These are phyloP conservation scores for Fragaria vesca DNA, from an alignment of 306 rosid species.

Conservation along the genomic window DNA sequence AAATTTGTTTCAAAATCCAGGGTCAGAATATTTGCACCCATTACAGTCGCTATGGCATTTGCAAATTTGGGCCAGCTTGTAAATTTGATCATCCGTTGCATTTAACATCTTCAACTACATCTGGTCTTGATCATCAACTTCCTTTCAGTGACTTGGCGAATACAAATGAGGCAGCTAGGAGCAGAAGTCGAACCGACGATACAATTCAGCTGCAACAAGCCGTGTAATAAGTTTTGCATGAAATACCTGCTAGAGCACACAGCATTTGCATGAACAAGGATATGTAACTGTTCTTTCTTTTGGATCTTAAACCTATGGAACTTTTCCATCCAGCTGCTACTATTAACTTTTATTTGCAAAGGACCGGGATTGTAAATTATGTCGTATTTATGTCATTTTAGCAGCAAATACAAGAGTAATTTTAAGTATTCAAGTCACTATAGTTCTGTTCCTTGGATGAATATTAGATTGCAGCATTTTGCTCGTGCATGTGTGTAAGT, in stretches of 20 bases:
- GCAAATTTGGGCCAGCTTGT: constrained; percentile 93
- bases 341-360: constrained; percentile 34
- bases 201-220: constrained; percentile 39
- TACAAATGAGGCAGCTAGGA: constrained; percentile 44
- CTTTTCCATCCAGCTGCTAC: constrained; percentile 37
- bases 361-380: constrained; percentile 29
- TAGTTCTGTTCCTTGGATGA: no score
- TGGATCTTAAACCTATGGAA: constrained; percentile 25
- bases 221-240: constrained; percentile 32
- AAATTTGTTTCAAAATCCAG: constrained; percentile 43
- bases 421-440: neutral
- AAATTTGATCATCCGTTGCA: constrained; percentile 66
- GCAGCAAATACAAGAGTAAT: constrained; percentile 1
- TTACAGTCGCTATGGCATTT: constrained; percentile 86
- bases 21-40: constrained; percentile 71
- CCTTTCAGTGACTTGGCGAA: constrained; percentile 36
- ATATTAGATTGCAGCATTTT: no score
- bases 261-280: constrained; percentile 36
- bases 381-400: constrained; percentile 8
- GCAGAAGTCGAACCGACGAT: constrained; percentile 39
- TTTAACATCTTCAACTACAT: constrained; percentile 33
- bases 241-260: constrained; percentile 33
- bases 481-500: no score
- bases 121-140: constrained; percentile 50
- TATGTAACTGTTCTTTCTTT: constrained; percentile 31